Conservation (phyloP, 495 filamentous ascomycete species). For the Usnea hakonensis region DNA sequence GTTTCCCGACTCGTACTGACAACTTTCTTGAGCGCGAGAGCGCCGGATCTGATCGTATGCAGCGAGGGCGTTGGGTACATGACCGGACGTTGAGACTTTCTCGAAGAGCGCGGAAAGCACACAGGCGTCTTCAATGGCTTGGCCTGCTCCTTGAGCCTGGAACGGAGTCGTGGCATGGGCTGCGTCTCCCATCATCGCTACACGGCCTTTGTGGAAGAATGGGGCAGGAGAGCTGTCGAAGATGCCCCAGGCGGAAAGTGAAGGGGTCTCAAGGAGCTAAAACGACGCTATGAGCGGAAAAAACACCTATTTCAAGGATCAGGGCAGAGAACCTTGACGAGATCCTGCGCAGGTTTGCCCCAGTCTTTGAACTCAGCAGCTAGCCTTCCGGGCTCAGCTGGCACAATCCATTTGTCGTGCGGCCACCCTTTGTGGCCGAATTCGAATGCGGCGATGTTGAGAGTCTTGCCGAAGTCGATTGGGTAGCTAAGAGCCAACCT, state of each 20-base stretch:
- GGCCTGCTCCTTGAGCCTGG: constrained; percentile 60
- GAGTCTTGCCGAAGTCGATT: constrained; percentile 52
- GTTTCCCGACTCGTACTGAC: constrained; percentile 42
- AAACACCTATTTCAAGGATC: constrained; percentile 39
- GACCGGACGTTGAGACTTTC: constrained; percentile 19
- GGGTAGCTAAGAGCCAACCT: constrained; percentile 44
- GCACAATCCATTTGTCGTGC: constrained; percentile 49
- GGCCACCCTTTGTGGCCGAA: constrained; percentile 39
- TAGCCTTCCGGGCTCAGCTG: constrained; percentile 49
- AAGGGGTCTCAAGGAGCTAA: neutral
- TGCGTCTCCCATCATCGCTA: constrained; percentile 60
- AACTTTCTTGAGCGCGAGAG: constrained; percentile 42
- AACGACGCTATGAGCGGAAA: constrained; percentile 43
- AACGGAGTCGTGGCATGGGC: constrained; percentile 65
- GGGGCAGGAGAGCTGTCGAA: constrained; percentile 52
- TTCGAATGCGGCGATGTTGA: constrained; percentile 49
- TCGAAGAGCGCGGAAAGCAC: constrained; percentile 46
- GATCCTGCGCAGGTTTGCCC: constrained; percentile 26
- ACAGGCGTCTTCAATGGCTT: constrained; percentile 62
- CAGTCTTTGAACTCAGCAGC: constrained; percentile 46
- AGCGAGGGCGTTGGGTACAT: constrained; percentile 47
- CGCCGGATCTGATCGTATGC: constrained; percentile 55
- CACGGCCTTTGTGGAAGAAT: constrained; percentile 45
- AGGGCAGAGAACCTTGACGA: neutral
- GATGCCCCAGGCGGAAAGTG: constrained; percentile 47